These are phyloP conservation scores for Alloascoidea hylecoeti DNA, from an alignment of 805 yeast genomes.

Conservation along the genomic window DNA sequence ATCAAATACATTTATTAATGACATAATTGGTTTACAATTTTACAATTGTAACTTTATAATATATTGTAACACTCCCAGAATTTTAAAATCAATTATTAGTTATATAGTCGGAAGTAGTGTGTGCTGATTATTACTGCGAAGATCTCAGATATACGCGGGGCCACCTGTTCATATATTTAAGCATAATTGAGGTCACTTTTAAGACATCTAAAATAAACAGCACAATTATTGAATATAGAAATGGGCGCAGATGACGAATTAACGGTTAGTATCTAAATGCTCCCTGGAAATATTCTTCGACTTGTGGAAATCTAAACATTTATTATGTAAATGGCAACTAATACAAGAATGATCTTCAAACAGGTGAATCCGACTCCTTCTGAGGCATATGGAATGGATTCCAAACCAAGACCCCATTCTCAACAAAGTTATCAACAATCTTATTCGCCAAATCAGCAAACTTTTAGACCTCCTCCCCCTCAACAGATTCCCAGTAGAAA, in stretches of 20 bases:
- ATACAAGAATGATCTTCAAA: slow-evolving; percentile 11
- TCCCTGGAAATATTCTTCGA: background rate
- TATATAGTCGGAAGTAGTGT: no score
- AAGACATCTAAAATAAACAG: no score
- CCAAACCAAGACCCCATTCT: slow-evolving; percentile 5
- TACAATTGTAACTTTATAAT: no score
- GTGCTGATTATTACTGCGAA: no score
- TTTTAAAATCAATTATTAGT: no score
- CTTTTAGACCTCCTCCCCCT: background rate
- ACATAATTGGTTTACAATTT: no score
- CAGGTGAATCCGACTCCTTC: slow-evolving; percentile 12
- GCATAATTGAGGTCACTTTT: no score
- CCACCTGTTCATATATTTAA: no score
- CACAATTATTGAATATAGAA: slow-evolving; percentile 1
- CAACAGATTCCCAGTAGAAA: no score
- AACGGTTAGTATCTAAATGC: slow-evolving; percentile 8
- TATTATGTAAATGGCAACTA: background rate
- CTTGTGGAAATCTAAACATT: background rate
- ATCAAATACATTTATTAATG: no score
- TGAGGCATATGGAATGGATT: slow-evolving; percentile 14
- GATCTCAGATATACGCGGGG: no score
- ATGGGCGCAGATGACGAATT: slow-evolving; percentile 16
- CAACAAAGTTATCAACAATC: background rate
- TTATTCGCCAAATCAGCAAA: background rate
- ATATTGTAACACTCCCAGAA: no score